These are phyloP conservation scores for Auricularia sp. DNA, from an alignment of 768 basidiomycete species.

Conservation along the genomic window DNA sequence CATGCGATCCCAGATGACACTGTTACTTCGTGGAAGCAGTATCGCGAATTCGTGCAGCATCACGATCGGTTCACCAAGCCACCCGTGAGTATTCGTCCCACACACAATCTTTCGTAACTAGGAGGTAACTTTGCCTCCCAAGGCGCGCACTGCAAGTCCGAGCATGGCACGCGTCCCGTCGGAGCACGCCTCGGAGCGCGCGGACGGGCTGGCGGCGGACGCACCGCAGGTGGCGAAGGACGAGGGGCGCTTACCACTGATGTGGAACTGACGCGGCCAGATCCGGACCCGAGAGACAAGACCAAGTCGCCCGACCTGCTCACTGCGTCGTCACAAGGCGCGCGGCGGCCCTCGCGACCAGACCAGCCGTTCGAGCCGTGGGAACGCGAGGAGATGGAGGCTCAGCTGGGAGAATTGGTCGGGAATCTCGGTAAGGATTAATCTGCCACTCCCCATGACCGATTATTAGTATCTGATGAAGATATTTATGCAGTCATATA, in stretches of 20 bases:
- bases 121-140: background rate
- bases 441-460: background rate
- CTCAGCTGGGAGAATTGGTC: constrained; percentile 57
- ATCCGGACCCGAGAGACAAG: constrained; percentile 7
- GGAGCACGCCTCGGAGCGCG: constrained; percentile 37
- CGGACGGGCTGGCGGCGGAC: constrained; percentile 17
- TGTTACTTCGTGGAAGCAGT: constrained; percentile 92
- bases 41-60: constrained; percentile 70
- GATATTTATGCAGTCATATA: constrained; percentile 52
- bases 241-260: constrained; percentile 15
- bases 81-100: constrained; percentile 34
- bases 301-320: background rate
- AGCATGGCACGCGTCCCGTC: constrained; percentile 44
- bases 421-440: constrained; percentile 71
- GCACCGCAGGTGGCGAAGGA: background rate
- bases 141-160: background rate
- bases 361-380: constrained; percentile 68
- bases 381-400: constrained; percentile 88
- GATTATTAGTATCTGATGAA: background rate
- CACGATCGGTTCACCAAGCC: constrained; percentile 62
- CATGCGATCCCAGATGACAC: constrained; percentile 87
- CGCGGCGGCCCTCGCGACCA: constrained; percentile 33
- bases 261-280: constrained; percentile 10
- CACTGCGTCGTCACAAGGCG: constrained; percentile 13
- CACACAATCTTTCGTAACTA: constrained; percentile 3